Evolutionary conservation across 2,329 filamentous ascomycete species (phyloP).

Genomic region (Aulographum hederae): DNA sequence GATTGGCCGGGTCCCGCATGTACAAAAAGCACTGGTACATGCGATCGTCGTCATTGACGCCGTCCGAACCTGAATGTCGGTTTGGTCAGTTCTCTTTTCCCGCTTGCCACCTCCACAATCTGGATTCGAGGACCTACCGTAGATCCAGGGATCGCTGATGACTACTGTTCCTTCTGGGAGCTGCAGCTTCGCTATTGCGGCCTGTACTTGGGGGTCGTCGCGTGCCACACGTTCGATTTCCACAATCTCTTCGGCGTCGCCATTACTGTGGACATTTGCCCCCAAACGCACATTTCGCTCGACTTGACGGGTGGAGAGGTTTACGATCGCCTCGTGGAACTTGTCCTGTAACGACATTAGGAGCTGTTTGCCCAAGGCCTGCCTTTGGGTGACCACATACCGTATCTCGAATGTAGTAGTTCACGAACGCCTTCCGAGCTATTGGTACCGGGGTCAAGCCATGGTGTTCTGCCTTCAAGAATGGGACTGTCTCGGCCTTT

Average conservation of each 20-base stretch:
- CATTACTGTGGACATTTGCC: slow-evolving; percentile 36
- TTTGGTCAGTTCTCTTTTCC: background rate
- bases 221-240: slow-evolving; percentile 39
- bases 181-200: slow-evolving; percentile 39
- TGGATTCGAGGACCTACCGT: slow-evolving; percentile 21
- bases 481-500: slow-evolving; percentile 40
- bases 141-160: slow-evolving; percentile 52
- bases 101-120: background rate
- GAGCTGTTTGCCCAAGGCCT: slow-evolving; percentile 15
- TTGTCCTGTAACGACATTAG: slow-evolving; percentile 29
- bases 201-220: slow-evolving; percentile 35
- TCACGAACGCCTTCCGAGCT: slow-evolving; percentile 34
- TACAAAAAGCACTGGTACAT: slow-evolving; percentile 50
- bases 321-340: slow-evolving; percentile 41
- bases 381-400: slow-evolving; percentile 22
- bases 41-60: slow-evolving; percentile 27
- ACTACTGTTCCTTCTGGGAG: slow-evolving; percentile 38
- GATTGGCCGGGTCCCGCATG: slow-evolving; percentile 42
- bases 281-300: slow-evolving; percentile 41
- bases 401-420: slow-evolving; percentile 42
- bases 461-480: slow-evolving; percentile 42
- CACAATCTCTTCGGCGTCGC: slow-evolving; percentile 40
- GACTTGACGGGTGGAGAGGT: slow-evolving; percentile 30
- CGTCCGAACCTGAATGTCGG: slow-evolving; percentile 24
- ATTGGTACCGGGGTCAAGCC: slow-evolving; percentile 31